Conservation (phyloP, 306 rosid genomes). For the Quercus alba region DNA sequence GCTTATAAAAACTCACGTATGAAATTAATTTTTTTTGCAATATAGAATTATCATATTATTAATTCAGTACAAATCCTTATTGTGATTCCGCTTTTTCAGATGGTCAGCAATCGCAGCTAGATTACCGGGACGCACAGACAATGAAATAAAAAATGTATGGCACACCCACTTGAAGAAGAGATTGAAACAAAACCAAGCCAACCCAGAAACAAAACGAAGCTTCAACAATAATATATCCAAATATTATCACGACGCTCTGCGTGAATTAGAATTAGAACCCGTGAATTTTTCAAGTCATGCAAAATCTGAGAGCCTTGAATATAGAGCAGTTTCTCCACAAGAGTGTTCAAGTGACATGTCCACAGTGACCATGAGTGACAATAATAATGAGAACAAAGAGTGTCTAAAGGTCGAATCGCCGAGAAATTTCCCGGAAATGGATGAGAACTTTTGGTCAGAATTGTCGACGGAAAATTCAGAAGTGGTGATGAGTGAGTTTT, state of each 20-base stretch:
- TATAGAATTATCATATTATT: neutral
- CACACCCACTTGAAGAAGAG: slow-evolving; percentile 89
- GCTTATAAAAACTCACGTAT: neutral
- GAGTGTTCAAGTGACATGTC: slow-evolving; percentile 53
- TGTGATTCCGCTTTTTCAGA: slow-evolving; percentile 30
- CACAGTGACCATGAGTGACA: slow-evolving; percentile 16
- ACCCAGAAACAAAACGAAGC: slow-evolving; percentile 2
- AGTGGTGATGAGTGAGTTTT: slow-evolving; percentile 5
- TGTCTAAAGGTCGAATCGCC: slow-evolving; percentile 14
- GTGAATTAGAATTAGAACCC: neutral
- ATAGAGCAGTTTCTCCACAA: slow-evolving; percentile 31
- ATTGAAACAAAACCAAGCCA: slow-evolving; percentile 29
- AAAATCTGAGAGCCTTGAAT: neutral
- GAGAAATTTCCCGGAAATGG: slow-evolving; percentile 34
- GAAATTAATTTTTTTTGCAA: too few species aligned
- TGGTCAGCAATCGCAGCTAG: slow-evolving; percentile 89
- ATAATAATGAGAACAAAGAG: neutral
- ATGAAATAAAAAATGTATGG: slow-evolving; percentile 93
- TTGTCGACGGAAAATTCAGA: slow-evolving; percentile 35
- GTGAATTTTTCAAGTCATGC: slow-evolving; percentile 7
- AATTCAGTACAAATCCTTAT: neutral
- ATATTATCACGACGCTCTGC: neutral
- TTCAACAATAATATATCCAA: neutral
- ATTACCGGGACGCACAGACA: slow-evolving; percentile 87
- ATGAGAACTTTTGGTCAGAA: slow-evolving; percentile 73